Evolutionary conservation across 495 filamentous ascomycete genomes (phyloP).

Genomic region (Endocarpon pusillum): DNA sequence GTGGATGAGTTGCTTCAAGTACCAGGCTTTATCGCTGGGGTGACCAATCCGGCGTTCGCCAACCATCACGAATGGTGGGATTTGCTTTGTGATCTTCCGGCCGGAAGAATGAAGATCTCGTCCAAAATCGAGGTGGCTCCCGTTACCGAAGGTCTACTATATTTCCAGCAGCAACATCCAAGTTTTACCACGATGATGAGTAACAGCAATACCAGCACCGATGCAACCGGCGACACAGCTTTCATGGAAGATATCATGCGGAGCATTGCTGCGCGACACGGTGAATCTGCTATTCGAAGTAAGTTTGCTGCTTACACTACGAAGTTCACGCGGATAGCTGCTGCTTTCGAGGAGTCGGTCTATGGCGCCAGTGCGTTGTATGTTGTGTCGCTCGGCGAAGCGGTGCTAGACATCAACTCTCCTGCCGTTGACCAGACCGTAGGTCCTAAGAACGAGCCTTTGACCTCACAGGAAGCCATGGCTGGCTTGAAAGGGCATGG

Average conservation of each 20-base stretch:
- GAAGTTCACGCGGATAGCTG: conserved; percentile 80
- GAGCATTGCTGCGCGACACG: conserved; percentile 70
- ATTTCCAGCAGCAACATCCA: conserved; percentile 70
- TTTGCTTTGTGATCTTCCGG: conserved; percentile 81
- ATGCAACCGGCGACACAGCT: conserved; percentile 71
- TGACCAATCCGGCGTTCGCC: conserved; percentile 93
- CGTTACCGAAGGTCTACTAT: conserved; percentile 62
- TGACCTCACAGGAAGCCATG: conserved; percentile 38
- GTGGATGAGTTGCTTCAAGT: conserved; percentile 92
- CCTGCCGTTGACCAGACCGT: conserved; percentile 18
- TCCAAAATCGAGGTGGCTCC: conserved; percentile 58
- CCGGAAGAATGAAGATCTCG: conserved; percentile 86
- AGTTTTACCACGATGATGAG: conserved; percentile 26
- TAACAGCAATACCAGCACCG: conserved; percentile 28
- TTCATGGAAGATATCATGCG: conserved; percentile 78
- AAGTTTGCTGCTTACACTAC: conserved; percentile 84
- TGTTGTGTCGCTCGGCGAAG: conserved; percentile 48
- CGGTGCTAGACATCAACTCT: conserved; percentile 28
- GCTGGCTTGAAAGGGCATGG: conserved; percentile 63
- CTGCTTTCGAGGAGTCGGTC: conserved; percentile 87
- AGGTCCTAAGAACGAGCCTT: conserved; percentile 4
- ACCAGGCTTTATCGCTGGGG: conserved; percentile 92
- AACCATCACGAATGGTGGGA: conserved; percentile 98
- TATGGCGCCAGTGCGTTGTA: conserved; percentile 85
- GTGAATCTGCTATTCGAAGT: conserved; percentile 74